phyloP scores from a whole-genome alignment of 2,329 filamentous ascomycete species.

The Sordariomycetes sp. region DNA sequence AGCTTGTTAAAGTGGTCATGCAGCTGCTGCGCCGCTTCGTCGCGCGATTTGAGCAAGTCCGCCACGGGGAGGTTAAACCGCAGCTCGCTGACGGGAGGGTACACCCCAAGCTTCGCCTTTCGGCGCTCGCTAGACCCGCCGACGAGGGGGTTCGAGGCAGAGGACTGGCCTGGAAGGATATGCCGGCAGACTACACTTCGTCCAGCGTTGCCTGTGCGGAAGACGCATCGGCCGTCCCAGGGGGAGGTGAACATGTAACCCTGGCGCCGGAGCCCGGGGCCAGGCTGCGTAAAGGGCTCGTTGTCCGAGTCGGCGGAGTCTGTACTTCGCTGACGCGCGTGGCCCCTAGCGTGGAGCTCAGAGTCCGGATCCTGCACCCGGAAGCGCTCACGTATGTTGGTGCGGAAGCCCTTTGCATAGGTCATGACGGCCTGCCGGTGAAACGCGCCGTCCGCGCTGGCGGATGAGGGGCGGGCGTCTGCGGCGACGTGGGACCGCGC shows the following conservation, averaged over 20 bases:
- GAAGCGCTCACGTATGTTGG: constrained; percentile 15
- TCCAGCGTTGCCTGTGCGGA: constrained; percentile 64
- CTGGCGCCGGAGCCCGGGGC: constrained; percentile 35
- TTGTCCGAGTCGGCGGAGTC: constrained; percentile 16
- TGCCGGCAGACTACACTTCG: constrained; percentile 65
- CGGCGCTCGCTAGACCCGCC: constrained; percentile 17
- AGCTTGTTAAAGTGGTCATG: constrained; percentile 24
- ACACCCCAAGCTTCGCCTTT: constrained; percentile 8
- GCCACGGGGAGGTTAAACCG: constrained; percentile 72
- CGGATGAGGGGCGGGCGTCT: constrained; percentile 1
- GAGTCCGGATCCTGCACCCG: not conserved
- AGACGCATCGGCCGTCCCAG: constrained; percentile 81
- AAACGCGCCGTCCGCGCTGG: constrained; percentile 4
- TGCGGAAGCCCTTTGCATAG: constrained; percentile 35
- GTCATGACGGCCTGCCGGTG: constrained; percentile 2
- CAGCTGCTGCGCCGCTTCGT: constrained; percentile 15
- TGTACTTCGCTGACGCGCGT: constrained; percentile 12
- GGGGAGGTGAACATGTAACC: constrained; percentile 74
- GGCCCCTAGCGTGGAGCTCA: not conserved
- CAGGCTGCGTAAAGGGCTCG: constrained; percentile 16
- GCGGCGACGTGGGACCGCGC: constrained; percentile 1
- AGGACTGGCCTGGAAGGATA: constrained; percentile 33
- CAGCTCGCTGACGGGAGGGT: constrained; percentile 58
- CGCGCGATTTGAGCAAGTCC: constrained; percentile 27
- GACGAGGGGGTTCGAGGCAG: constrained; percentile 29